Base-by-base conservation (phyloP, 176 grass and related monocot genomes). In the Elymus sibiricus region DNA sequence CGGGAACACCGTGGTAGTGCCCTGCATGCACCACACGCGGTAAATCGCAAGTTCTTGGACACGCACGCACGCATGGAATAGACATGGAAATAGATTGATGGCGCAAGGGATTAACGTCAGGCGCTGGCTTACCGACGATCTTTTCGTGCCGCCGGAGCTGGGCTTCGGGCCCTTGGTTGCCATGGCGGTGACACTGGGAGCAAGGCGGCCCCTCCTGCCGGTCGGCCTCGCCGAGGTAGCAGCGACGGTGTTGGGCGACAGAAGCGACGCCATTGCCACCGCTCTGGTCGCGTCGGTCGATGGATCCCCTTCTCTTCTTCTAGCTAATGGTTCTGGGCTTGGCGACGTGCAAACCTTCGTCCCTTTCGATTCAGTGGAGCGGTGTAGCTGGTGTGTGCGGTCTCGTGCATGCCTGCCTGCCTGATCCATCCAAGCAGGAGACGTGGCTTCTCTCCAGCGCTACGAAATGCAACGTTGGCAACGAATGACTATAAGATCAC, bases 1-100 rank as follows among this genome's bases (percentile, higher is more conserved):
- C 34, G 97, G 97, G 78, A 98, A 98, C 79, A 98, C 93, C 37
- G 93, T 91, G 49, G 90, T 92, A 43, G 91, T 94, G 60, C 93
- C 88, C 93, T 95, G 88, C 26, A 38, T 25, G 11, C 22, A 34
- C 16, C 34, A 21, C 19, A 3, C 43, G 2, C 39, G 7, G 2
- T 26, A 25, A 21, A 9, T 24, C 7, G 1, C 19, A 35, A 35
- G 70, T 24, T 31, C 5, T 82, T 9, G 28, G n/a, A 62, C 13
- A 11, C 19, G 5, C 53, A 63, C 58, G 62, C 26, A 6, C 62
- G 11, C 34, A 15, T 64, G 8, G 24, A 42, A 27, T 15, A 1
- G 13, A 35, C 44, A 3, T 16, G 21, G 27, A 71, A 27, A 4
- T 31, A 19, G 27, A 25, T n/a, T 31, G 15, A 42, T 70, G 3